These are phyloP conservation scores for Malus sieversii DNA, from an alignment of 306 rosid genomes.

Conservation along the genomic window DNA sequence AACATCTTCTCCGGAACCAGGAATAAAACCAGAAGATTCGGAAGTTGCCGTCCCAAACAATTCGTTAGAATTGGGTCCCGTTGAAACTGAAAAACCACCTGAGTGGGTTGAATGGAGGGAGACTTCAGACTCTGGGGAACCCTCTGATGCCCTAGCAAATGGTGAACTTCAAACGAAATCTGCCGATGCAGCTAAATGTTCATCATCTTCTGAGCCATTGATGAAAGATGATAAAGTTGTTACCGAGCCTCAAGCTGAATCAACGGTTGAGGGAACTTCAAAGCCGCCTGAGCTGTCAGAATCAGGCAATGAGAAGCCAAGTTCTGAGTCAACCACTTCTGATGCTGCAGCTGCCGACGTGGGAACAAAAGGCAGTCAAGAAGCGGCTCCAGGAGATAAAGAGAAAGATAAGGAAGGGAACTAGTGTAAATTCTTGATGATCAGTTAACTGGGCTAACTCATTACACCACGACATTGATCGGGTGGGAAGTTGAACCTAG, in stretches of 20 bases:
- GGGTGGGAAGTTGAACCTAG: slow-evolving; percentile 61
- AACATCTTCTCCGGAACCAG: slow-evolving; percentile 59
- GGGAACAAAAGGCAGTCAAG: slow-evolving; percentile 21
- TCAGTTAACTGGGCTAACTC: slow-evolving; percentile 44
- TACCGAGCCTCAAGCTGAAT: slow-evolving; percentile 24
- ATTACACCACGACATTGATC: slow-evolving; percentile 34
- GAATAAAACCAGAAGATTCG: slow-evolving; percentile 30
- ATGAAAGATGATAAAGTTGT: slow-evolving; percentile 27
- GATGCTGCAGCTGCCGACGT: slow-evolving; percentile 8
- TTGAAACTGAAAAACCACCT: slow-evolving; percentile 72
- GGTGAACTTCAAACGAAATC: slow-evolving; percentile 47
- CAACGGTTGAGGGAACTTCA: slow-evolving; percentile 17
- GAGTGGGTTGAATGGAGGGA: slow-evolving; percentile 99
- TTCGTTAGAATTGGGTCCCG: slow-evolving; percentile 21
- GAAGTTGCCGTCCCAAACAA: neutral
- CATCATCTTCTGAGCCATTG: slow-evolving; percentile 33
- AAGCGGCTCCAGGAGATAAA: slow-evolving; percentile 24
- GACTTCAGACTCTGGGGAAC: slow-evolving; percentile 62
- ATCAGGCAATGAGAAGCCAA: slow-evolving; percentile 30
- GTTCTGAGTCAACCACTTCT: slow-evolving; percentile 13
- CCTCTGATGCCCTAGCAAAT: slow-evolving; percentile 55
- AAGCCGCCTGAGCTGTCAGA: slow-evolving; percentile 27
- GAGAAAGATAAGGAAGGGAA: slow-evolving; percentile 30
- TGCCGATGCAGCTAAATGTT: slow-evolving; percentile 34
- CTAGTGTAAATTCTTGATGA: slow-evolving; percentile 48